Evolutionary conservation across 208 protist species (phyloP), one percentile per base, ranked within the genome.

Genomic region (Crithidia mellificae): DNA sequence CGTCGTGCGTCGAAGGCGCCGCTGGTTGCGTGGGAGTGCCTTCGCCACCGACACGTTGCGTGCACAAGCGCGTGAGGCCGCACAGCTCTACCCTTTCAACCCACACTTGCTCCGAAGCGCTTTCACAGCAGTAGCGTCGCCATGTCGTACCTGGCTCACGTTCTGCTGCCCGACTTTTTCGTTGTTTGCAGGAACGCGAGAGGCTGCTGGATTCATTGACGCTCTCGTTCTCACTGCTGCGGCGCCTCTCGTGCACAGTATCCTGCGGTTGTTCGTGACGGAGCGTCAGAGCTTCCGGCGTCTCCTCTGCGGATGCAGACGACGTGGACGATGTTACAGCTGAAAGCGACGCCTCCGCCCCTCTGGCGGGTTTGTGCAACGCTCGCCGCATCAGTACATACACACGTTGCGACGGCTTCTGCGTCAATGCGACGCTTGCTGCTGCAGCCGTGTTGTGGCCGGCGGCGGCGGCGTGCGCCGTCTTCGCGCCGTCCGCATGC

Each of bases 81-180:
- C 20, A 7, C 20, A 29, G 8, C 11, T 29, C 34, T 2, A 30
- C 34, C 47, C 30, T 65, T 38, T 70, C 63, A 11, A 70, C 38
- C 70, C 63, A 70, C 32, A 70, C 44, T 2, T 49, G 36, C 43
- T 68, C 41, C 46, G n/a, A n/a, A 12, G 29, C 41, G 46, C 36
- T 22, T 62, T 70, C 30, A 53, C 64, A 76, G 51, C 29, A 49
- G 32, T 65, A 66, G 4, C 52, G 34, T 15, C 25, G 57, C 2
- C 30, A 6, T 9, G 22, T 32, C 53, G 46, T 27, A 29, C 2
- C 32, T 9, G 2, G 22, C 30, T 4, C 5, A 43, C 30, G 2
- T 6, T 25, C 14, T 19, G 19, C 32, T 43, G 53, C 53, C 4
- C 15, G 36, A n/a, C n/a, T n/a, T n/a, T n/a, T n/a, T n/a, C n/a